Base-by-base conservation (phyloP, 2,329 filamentous ascomycete species). In the Xenosphaeropsis pyriputrescens region DNA sequence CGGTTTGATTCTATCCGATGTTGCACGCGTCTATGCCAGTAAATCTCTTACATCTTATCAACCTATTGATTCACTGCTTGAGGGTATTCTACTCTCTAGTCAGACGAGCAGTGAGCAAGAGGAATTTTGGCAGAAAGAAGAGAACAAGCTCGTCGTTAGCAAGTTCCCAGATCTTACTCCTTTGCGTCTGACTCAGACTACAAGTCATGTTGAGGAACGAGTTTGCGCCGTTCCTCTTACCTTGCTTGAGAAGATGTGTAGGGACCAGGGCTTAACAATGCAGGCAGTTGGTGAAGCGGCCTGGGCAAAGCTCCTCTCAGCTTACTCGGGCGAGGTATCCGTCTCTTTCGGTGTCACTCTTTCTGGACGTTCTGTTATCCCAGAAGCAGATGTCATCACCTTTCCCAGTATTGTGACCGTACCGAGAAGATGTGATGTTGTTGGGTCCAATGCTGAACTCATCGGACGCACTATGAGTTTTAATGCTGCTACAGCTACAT, bases 401-500 rank as follows among this genome's bases (percentile, higher is more conserved):
- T 83, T 95, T 37, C 88, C 89, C 1, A 89, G 82, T 51, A 74
- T 95, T 39, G 78, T 79, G 1, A 94, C 86, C 0, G 56, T 94
- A 2, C 89, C 89, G 0, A 67, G 91, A 1, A 55, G 78, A 9
- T 71, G 72, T n/a, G 55, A 63, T 16, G 66, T 80, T 14, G 52
- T 54, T 2, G 52, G 64, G 0, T 70, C 66, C 0, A 79, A 81
- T 41, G 45, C 49, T 2, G 61, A 70, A 1, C 56, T 88, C 7
- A 52, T 93, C 3, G 47, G 65, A 5, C 58, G 63, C 12, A 78
- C 86, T 57, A 76, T 86, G 64, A 56, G 62, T 0, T 72, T 72
- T 35, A 88, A 82, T 49, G 65, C 70, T 0, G 58, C 64, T 4
- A 59, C 86, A 1, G 70, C 80, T 35, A 75, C 75, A 41, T 64